A percentile compares a stretch with the other conserved stretches of the same genome.
Evolutionary conservation across 805 yeast genomes (phyloP).

Genomic region (Millerago galiae): DNA sequence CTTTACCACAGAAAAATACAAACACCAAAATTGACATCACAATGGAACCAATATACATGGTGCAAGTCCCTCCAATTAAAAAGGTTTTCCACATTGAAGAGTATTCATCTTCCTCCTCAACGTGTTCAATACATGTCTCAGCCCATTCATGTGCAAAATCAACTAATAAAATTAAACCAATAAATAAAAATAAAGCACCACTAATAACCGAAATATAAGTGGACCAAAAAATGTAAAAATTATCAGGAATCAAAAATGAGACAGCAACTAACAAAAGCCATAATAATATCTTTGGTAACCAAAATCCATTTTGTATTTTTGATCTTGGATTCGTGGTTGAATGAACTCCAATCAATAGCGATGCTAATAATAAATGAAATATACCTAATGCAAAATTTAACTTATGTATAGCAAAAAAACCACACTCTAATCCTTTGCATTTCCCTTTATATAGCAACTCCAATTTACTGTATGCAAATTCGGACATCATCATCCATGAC

Average conservation of each 20-base stretch:
- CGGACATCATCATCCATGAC: conserved; percentile 90
- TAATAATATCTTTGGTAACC: conserved; percentile 68
- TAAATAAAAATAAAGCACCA: conserved; percentile 78
- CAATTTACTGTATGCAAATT: conserved; percentile 67
- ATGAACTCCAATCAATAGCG: conserved; percentile 62
- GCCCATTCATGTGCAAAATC: conserved; percentile 99
- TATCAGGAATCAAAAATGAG: conserved; percentile 79
- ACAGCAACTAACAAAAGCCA: conserved; percentile 52
- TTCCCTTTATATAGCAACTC: conserved; percentile 62
- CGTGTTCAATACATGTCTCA: conserved; percentile 85
- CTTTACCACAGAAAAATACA: conserved; percentile 69
- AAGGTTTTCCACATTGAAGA: conserved; percentile 68
- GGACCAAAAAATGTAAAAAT: conserved; percentile 84
- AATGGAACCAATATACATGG: conserved; percentile 74
- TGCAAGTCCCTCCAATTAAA: conserved; percentile 77
- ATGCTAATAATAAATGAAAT: conserved; percentile 68
- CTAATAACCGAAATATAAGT: conserved; percentile 80
- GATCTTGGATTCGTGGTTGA: conserved; percentile 76
- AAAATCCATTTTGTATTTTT: conserved; percentile 82
- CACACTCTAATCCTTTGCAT: conserved; percentile 83
- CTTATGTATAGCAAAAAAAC: conserved; percentile 92
- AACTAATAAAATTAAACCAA: conserved; percentile 83
- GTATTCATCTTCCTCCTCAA: conserved; percentile 69
- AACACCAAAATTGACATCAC: conserved; percentile 75
- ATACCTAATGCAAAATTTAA: conserved; percentile 82